A percentile compares a stretch with the other conserved stretches of the same genome.
These are phyloP conservation scores for Gossypium arboreum DNA, from an alignment of 345 rosid genomes.

Conservation along the genomic window DNA sequence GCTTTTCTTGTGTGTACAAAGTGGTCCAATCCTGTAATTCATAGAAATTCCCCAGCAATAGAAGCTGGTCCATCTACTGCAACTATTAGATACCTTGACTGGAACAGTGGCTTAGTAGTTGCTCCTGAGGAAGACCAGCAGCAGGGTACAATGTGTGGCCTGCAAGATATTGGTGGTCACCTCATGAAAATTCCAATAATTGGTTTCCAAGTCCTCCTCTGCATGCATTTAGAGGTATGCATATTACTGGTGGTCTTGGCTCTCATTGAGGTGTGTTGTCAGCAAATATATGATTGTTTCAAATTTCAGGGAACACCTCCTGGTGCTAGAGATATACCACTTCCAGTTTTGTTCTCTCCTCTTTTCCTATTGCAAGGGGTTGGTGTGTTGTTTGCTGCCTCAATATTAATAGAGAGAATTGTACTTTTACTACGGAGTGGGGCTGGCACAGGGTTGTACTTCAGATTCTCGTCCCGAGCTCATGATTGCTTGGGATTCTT, in stretches of 20 bases:
- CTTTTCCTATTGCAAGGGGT: constrained; percentile 83
- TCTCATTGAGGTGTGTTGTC: constrained; percentile 24
- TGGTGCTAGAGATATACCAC: constrained; percentile 70
- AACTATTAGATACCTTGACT: constrained; percentile 68
- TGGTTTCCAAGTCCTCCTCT: constrained; percentile 83
- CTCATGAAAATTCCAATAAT: constrained; percentile 82
- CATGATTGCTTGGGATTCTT: constrained; percentile 85
- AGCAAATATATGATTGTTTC: constrained; percentile 22
- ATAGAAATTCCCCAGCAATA: constrained; percentile 47
- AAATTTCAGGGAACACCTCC: constrained; percentile 82
- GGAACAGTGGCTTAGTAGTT: constrained; percentile 85
- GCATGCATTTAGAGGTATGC: constrained; percentile 87
- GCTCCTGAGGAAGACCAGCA: constrained; percentile 55
- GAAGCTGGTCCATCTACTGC: constrained; percentile 63
- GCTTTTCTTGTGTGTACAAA: constrained; percentile 90
- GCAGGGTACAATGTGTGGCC: constrained; percentile 62
- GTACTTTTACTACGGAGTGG: constrained; percentile 62
- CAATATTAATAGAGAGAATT: constrained; percentile 72
- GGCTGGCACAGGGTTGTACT: constrained; percentile 69
- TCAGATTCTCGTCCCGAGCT: constrained; percentile 59
- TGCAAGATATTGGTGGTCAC: constrained; percentile 94
- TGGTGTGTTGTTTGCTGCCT: constrained; percentile 75
- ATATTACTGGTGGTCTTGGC: constrained; percentile 10
- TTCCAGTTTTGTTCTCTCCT: constrained; percentile 80
- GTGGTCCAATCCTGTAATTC: constrained; percentile 94